Evolutionary conservation across 2,329 filamentous ascomycete genomes (phyloP), one percentile per base, ranked within the genome.

Genomic region (Furcasterigmium furcatum): DNA sequence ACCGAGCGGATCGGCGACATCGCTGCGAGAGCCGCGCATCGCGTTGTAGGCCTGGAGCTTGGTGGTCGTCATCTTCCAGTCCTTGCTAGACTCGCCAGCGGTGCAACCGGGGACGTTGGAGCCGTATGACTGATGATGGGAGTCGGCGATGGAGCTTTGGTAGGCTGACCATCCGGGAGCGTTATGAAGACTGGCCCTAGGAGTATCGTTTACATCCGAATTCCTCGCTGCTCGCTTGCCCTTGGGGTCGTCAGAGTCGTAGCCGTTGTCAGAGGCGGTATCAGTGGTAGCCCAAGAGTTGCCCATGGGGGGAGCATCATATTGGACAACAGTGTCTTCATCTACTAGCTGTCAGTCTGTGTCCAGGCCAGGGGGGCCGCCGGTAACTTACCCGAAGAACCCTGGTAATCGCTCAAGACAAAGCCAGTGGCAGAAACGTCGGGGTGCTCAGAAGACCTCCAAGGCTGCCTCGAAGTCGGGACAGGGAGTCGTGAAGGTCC

Each of bases 31-130:
- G 2, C 63, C 63, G 16, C 59, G 59, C 60, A 68, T 62, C 13
- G 60, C 56, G 9, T 52, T 53, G 45, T 67, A 68, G 1, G 64
- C 59, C 41, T 57, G 52, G 34, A 67, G 48, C 36, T 51, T 54
- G 2, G 58, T 56, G n/a, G 54, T 45, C 5, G 58, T 54, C 27
- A 62, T 38, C 29, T 36, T 47, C 55, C 54, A 56, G 7, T 45
- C 43, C 38, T 47, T 49, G 34, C 44, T 51, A 19, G 44, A 38
- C 25, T 49, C 43, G 7, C 48, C 46, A 12, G 50, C 40, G 13
- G 50, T 47, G 40, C 50, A 48, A 21, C 45, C 48, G 13, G 50
- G 48, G 9, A 47, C 29, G 9, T 48, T 43, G 16, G 51, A 45
- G 9, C 19, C 42, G 14, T 41, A 36, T 16, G 43, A 44, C 4